These are phyloP conservation scores for Fomes fomentarius DNA, from an alignment of 1,284 basidiomycete species.

Conservation along the genomic window DNA sequence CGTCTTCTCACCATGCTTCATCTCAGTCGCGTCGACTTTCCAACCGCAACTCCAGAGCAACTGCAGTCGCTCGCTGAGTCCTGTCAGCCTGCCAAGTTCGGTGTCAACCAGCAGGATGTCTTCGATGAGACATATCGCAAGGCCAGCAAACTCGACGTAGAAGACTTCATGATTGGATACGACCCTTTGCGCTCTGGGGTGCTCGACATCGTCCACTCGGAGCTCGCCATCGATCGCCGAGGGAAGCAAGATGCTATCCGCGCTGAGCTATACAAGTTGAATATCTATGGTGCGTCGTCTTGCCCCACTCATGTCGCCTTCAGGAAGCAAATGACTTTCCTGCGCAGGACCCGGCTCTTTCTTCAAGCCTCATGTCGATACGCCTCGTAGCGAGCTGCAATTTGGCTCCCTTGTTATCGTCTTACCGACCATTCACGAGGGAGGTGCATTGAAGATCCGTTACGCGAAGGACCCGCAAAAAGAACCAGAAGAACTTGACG, in stretches of 20 bases:
- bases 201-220: slow-evolving; percentile 14
- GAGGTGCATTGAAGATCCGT: slow-evolving; percentile 42
- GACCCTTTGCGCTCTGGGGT: slow-evolving; percentile 19
- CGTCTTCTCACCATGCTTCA: background rate
- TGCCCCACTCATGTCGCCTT: background rate
- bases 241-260: slow-evolving; percentile 12
- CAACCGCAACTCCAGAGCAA: background rate
- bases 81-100: slow-evolving; percentile 31
- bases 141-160: slow-evolving; percentile 28
- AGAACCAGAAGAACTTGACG: background rate
- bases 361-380: slow-evolving; percentile 33
- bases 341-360: slow-evolving; percentile 24
- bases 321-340: background rate
- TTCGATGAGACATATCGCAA: slow-evolving; percentile 30
- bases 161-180: slow-evolving; percentile 24
- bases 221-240: slow-evolving; percentile 20
- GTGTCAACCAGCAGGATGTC: slow-evolving; percentile 25
- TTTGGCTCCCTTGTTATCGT: slow-evolving; percentile 49
- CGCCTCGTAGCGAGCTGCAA: slow-evolving; percentile 27
- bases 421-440: slow-evolving; percentile 44
- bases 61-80: slow-evolving; percentile 16
- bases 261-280: slow-evolving; percentile 34
- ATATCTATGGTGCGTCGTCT: slow-evolving; percentile 31
- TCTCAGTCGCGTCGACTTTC: slow-evolving; percentile 11
- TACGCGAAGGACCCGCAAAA: slow-evolving; percentile 29